Evolutionary conservation across 345 rosid genomes (phyloP), one percentile per base, ranked within the genome.

Genomic region (Gynandropsis gynandra): DNA sequence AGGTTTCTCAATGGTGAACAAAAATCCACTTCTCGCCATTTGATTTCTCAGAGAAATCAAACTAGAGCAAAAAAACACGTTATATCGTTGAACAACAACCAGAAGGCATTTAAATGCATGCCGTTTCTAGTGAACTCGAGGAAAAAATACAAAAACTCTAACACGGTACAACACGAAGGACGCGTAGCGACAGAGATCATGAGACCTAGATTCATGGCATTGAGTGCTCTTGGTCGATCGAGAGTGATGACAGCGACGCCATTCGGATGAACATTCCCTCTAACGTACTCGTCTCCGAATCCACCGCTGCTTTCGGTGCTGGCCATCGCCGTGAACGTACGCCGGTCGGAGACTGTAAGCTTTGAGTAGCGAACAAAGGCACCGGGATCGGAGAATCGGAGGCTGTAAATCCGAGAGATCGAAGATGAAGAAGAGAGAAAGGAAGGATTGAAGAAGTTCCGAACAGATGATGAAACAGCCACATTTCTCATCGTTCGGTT

Each of bases 201-300:
- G 10, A 2, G 8, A 86, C 96, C 90, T 70, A 81, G 63, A 70
- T 72, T 83, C 98, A 90, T 90, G 77, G 98, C 98, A 62, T 90
- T 90, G 74, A 87, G 95, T 54, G 98, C 85, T 66, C 80, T 83
- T 50, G 95, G 87, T 18, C 96, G 96, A 68, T 90, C 85, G 63
- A 87, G 85, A 63, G 95, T 90, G 73, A 90, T 72, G 70, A 84
- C 74, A 3, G 98, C 98, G 68, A 90, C 85, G 48, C 98, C 98
- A 60, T 87, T 90, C 35, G 85, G 81, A 54, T 68, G 57, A 55
- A 90, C 74, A 50, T 63, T 61, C 13, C 92, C 94, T 65, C 80
- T 87, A 10, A 87, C 87, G 61, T 83, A 73, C 20, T 77, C 90
- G 1, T 73, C 80, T 14, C 68, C 63, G 50, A 16, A 34, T 41